Conservation (phyloP, 176 grass and related monocot species). For the Triticum turgidum region DNA sequence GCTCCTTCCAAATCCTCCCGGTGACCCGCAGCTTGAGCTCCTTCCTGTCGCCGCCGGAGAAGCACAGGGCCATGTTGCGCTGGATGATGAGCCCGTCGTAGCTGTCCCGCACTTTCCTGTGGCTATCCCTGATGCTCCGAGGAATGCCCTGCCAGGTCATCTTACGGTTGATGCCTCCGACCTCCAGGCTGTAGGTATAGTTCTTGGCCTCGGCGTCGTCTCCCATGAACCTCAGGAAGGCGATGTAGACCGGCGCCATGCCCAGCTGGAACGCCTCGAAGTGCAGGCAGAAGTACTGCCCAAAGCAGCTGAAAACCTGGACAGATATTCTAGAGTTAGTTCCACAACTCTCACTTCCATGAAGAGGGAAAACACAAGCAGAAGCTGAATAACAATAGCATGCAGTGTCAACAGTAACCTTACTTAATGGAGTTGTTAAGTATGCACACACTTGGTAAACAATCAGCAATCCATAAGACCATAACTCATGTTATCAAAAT, state of each 20-base stretch:
- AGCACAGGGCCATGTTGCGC: conserved; percentile 95
- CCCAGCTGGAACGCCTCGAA: conserved; percentile 95
- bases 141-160: conserved; percentile 97
- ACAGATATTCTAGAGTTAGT: conserved; percentile 10
- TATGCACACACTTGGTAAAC: not conserved
- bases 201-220: conserved; percentile 82
- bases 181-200: conserved; percentile 95
- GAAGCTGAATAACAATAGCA: not conserved
- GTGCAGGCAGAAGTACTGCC: conserved; percentile 93
- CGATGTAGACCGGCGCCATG: conserved; percentile 81
- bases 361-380: not conserved
- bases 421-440: not conserved
- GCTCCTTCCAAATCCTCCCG: conserved; percentile 91
- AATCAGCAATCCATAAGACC: not conserved
- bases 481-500: not conserved
- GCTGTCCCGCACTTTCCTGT: conserved; percentile 89
- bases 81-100: conserved; percentile 95
- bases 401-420: not conserved
- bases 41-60: conserved; percentile 85
- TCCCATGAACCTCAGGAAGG: conserved; percentile 96
- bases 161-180: conserved; percentile 80
- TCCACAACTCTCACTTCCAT: not conserved
- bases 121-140: conserved; percentile 92
- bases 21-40: conserved; percentile 93
- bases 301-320: conserved; percentile 97